Evolutionary conservation across 495 filamentous ascomycete species (phyloP), one percentile per base, ranked within the genome.

Genomic region (Xylaria castorea): DNA sequence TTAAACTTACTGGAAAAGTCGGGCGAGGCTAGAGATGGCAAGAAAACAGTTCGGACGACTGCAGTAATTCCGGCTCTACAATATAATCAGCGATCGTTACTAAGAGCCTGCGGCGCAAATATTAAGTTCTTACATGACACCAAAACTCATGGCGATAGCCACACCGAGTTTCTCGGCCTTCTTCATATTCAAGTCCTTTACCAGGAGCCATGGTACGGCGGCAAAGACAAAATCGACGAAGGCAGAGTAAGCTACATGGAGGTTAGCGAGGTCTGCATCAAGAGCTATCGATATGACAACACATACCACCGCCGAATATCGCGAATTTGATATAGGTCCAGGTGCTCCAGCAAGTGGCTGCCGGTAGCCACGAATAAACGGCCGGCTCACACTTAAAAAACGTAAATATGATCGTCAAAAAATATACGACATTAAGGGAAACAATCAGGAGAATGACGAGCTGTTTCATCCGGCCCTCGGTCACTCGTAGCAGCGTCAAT

Each of bases 341-440:
- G 22, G 70, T 71, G 8, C 72, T 48, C 83, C 83, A 86, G 70
- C 84, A 86, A 3, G 71, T 66, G 22, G 74, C 64, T 50, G 38
- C 34, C 1, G 40, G 42, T n/a, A 81, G 67, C 79, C 80, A 85
- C 14, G 76, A 76, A 62, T 81, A 83, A 14, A 70, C 48, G 30
- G 76, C 72, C 16, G 83, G 83, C 42, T 76, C 58, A 71, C 84
- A 86, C 38, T 76, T 73, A 0, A 83, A 66, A 74, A 80, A 86
- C 9, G 77, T 78, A 55, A 85, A 82, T 5, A 85, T 74, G 27
- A 80, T 81, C 46, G 78, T 82, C n/a, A 82, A 51, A 27, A 79
- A 79, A 61, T 81, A 78, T 65, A 79, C 75, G 25, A 81, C 50
- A 72, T 84, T 85, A 53, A 84, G 77, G 38, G 70, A 71, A 57